These are phyloP conservation scores for Ilyonectria robusta DNA, from an alignment of 2,329 filamentous ascomycete species.

Conservation along the genomic window DNA sequence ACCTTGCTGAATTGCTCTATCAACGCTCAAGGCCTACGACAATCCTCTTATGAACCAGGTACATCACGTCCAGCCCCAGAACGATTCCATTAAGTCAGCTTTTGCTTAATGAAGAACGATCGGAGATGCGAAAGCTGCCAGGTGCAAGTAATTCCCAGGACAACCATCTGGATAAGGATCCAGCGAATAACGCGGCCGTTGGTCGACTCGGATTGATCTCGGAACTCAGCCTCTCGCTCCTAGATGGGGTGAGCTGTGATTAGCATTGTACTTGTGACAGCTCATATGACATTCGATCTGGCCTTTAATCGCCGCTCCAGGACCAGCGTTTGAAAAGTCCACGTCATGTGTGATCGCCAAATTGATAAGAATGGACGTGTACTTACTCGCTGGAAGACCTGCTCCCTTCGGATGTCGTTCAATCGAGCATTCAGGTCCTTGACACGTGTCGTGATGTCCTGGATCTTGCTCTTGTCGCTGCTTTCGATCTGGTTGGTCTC, in stretches of 20 bases:
- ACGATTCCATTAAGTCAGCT: constrained; percentile 80
- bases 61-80: constrained; percentile 23
- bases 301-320: not conserved
- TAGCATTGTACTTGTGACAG: constrained; percentile 5
- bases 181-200: constrained; percentile 94
- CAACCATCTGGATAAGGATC: constrained; percentile 90
- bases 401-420: constrained; percentile 91
- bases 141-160: constrained; percentile 89
- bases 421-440: constrained; percentile 90
- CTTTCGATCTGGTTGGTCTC: constrained; percentile 95
- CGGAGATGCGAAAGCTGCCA: constrained; percentile 98
- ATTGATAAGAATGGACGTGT: not conserved
- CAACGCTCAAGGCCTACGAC: constrained; percentile 30
- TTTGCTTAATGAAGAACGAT: constrained; percentile 99
- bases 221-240: constrained; percentile 98
- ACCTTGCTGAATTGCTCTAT: constrained; percentile 25
- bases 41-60: constrained; percentile 16
- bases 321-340: not conserved
- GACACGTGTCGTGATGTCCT: constrained; percentile 89
- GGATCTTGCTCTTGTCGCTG: constrained; percentile 92
- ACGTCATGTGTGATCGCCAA: not conserved
- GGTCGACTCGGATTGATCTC: constrained; percentile 95
- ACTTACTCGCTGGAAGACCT: constrained; percentile 93
- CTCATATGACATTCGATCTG: not conserved
- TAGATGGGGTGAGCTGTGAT: constrained; percentile 54